These are phyloP conservation scores for Ambrosiella beaveri DNA, from an alignment of 2,329 filamentous ascomycete species.

Conservation along the genomic window DNA sequence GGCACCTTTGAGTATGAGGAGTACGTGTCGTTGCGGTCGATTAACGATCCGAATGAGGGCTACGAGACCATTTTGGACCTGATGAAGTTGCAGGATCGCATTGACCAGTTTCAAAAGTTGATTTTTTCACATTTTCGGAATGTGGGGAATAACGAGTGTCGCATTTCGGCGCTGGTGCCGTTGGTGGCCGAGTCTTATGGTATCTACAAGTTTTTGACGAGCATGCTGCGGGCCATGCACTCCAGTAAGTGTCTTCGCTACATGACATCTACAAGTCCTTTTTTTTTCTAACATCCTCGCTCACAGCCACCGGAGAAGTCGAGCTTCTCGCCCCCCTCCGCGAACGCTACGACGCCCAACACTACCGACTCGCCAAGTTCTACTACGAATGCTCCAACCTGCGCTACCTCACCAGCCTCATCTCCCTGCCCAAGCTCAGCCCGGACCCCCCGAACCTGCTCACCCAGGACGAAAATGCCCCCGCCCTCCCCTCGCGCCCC, in stretches of 20 bases:
- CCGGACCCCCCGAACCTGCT: conserved; percentile 85
- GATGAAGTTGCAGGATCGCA: conserved; percentile 94
- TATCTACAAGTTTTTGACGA: conserved; percentile 98
- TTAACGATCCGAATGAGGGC: conserved; percentile 96
- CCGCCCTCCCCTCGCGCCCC: conserved; percentile 64
- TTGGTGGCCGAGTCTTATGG: conserved; percentile 96
- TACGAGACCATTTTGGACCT: conserved; percentile 93
- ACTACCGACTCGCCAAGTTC: conserved; percentile 91
- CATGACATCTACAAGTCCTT: not conserved
- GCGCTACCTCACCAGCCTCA: conserved; percentile 86
- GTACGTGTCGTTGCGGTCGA: conserved; percentile 93
- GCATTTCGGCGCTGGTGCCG: conserved; percentile 83
- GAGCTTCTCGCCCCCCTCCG: conserved; percentile 81
- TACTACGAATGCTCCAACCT: conserved; percentile 99
- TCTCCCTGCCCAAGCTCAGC: conserved; percentile 87
- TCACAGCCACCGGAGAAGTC: conserved; percentile 68
- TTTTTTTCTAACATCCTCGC: conserved; percentile 14
- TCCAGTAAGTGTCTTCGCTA: conserved; percentile 44
- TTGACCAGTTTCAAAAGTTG: conserved; percentile 94
- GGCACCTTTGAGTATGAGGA: conserved; percentile 98
- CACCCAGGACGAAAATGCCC: conserved; percentile 66
- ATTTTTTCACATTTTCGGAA: conserved; percentile 93
- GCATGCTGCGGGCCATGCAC: conserved; percentile 98
- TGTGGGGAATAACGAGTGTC: conserved; percentile 86
- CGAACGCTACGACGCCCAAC: conserved; percentile 81